Percentiles rank a stretch among this genome's conserved stretches.
These are phyloP conservation scores for Sonneratia alba DNA, from an alignment of 345 rosid genomes.

Conservation along the genomic window DNA sequence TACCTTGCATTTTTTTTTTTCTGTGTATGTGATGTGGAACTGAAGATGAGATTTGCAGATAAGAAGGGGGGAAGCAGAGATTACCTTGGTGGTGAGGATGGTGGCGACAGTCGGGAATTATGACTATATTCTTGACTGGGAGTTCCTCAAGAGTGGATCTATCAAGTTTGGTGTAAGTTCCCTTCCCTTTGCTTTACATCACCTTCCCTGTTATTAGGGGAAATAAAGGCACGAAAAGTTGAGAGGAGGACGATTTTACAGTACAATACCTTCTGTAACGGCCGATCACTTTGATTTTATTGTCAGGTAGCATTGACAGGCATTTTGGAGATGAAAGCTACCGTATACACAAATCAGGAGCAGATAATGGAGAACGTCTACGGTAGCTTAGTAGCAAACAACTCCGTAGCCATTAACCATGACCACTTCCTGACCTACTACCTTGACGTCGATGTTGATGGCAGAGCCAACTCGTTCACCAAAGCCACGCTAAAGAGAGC, in stretches of 20 bases:
- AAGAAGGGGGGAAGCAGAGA: conserved; percentile 46
- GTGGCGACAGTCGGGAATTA: conserved; percentile 72
- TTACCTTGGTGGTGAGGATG: conserved; percentile 61
- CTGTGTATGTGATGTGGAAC: neutral
- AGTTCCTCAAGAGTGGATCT: conserved; percentile 50
- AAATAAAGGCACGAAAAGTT: no score
- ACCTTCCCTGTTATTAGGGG: no score
- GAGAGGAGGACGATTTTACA: no score
- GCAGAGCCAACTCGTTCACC: conserved; percentile 46
- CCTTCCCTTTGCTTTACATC: neutral
- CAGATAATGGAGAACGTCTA: conserved; percentile 28
- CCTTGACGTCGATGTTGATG: conserved; percentile 67
- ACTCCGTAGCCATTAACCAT: conserved; percentile 58
- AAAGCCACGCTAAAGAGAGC: conserved; percentile 40
- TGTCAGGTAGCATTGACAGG: conserved; percentile 58
- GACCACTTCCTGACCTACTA: conserved; percentile 69
- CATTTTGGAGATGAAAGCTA: conserved; percentile 47
- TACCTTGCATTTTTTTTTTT: no score
- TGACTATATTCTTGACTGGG: conserved; percentile 71
- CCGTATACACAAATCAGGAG: conserved; percentile 29
- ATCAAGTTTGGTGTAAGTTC: conserved; percentile 45
- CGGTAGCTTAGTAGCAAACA: conserved; percentile 54
- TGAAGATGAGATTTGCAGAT: conserved; percentile 28
- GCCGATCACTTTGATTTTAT: neutral
- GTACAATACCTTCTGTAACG: no score